Percentiles rank a stretch among this genome's conserved stretches.
phyloP scores from a whole-genome alignment of 768 basidiomycete species.

The Rubroboletus pulcherrimus region DNA sequence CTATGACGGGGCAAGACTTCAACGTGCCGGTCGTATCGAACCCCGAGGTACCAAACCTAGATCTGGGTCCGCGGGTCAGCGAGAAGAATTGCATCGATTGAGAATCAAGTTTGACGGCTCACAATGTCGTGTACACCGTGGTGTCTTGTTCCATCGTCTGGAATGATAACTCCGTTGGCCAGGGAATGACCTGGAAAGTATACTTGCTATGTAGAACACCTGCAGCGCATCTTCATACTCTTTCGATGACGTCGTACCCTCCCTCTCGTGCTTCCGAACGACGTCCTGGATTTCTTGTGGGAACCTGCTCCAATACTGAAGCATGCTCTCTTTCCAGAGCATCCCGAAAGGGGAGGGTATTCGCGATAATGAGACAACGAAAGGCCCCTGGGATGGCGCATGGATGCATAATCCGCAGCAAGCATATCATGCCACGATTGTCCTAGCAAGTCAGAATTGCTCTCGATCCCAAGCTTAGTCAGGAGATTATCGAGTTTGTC shows the following conservation, averaged over 20 bases:
- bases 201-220: slow-evolving; percentile 32
- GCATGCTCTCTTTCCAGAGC: slow-evolving; percentile 22
- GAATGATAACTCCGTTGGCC: slow-evolving; percentile 32
- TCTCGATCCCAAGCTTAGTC: slow-evolving; percentile 36
- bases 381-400: slow-evolving; percentile 38
- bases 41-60: slow-evolving; percentile 22
- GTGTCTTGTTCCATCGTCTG: slow-evolving; percentile 24
- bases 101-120: neutral
- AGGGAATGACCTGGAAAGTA: slow-evolving; percentile 29
- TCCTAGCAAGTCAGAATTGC: slow-evolving; percentile 42
- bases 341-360: slow-evolving; percentile 29
- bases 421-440: slow-evolving; percentile 59
- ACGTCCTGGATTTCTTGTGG: slow-evolving; percentile 23
- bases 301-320: slow-evolving; percentile 22
- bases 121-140: slow-evolving; percentile 35
- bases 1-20: slow-evolving; percentile 43
- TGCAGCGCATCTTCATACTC: slow-evolving; percentile 32
- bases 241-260: slow-evolving; percentile 28
- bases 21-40: slow-evolving; percentile 38
- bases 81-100: too few species aligned
- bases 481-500: slow-evolving; percentile 53
- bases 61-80: too few species aligned
- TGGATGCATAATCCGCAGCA: too few species aligned
- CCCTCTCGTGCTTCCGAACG: slow-evolving; percentile 28
- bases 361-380: slow-evolving; percentile 33